phyloP scores from a whole-genome alignment of 495 filamentous ascomycete genomes.

The Trichocladium antarcticum region DNA sequence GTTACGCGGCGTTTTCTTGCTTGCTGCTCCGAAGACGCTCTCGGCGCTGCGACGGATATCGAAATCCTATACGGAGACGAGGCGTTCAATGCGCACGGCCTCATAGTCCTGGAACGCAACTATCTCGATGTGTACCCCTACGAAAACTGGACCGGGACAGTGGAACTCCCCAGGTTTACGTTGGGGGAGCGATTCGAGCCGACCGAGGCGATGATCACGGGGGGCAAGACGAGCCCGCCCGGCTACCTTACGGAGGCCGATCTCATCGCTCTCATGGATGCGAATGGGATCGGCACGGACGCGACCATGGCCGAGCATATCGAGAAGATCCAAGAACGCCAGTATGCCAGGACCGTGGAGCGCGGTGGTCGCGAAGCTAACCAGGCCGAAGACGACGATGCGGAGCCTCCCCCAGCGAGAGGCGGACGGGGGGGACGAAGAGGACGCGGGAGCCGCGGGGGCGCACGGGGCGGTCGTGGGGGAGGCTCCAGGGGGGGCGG shows the following conservation, averaged over 20 bases:
- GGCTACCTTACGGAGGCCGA: conserved; percentile 90
- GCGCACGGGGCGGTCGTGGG: conserved; percentile 37
- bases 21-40: conserved; percentile 90
- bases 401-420: conserved; percentile 26
- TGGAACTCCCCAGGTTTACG: conserved; percentile 65
- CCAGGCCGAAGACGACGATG: conserved; percentile 22
- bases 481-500: conserved; percentile 31
- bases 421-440: conserved; percentile 33
- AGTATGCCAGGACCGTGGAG: conserved; percentile 64
- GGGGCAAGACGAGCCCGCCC: conserved; percentile 76
- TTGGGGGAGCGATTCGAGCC: conserved; percentile 75
- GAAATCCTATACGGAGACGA: conserved; percentile 79
- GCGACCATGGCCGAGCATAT: conserved; percentile 99
- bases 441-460: conserved; percentile 34
- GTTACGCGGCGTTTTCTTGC: conserved; percentile 89
- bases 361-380: conserved; percentile 31
- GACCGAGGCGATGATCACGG: conserved; percentile 75
- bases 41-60: conserved; percentile 72
- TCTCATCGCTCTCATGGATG: conserved; percentile 96
- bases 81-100: conserved; percentile 62
- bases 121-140: conserved; percentile 95
- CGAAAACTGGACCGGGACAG: conserved; percentile 86
- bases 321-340: conserved; percentile 77
- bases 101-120: conserved; percentile 80
- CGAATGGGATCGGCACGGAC: conserved; percentile 95